Percentiles rank a stretch among this genome's conserved stretches.
Conservation (phyloP, 129 eudicot species). For the Flaveria sonorensis region DNA sequence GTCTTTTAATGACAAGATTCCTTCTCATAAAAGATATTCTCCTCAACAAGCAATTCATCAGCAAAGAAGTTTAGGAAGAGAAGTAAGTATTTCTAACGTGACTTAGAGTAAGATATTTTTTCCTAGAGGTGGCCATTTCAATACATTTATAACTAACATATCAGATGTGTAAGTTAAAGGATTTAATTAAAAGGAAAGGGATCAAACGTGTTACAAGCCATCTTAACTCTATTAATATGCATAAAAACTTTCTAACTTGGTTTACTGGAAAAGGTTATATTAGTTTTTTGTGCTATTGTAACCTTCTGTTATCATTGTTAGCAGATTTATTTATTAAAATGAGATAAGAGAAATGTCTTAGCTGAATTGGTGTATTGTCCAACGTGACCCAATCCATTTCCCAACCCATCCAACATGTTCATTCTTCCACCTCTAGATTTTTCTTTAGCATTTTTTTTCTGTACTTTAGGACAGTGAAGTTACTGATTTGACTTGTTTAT, state of each 20-base stretch:
- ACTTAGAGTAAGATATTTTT: slow-evolving; percentile 8
- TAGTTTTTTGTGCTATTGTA: no score
- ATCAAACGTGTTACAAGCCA: background rate
- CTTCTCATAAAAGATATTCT: slow-evolving; percentile 50
- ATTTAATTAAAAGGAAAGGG: background rate
- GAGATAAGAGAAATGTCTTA: background rate
- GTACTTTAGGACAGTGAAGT: background rate
- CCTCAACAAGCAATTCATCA: slow-evolving; percentile 54
- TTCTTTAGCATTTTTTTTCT: background rate
- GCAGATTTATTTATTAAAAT: no score
- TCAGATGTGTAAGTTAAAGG: background rate
- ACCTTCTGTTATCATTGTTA: no score
- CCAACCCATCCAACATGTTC: background rate
- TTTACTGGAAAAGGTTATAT: background rate
- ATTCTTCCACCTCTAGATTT: background rate
- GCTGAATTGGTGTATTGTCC: background rate
- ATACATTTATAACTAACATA: background rate
- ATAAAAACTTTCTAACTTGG: background rate
- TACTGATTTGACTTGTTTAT: background rate
- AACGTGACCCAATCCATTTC: background rate
- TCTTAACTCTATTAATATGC: background rate
- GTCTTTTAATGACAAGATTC: slow-evolving; percentile 46
- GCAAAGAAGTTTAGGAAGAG: slow-evolving; percentile 48
- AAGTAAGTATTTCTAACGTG: slow-evolving; percentile 41
- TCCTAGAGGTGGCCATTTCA: slow-evolving; percentile 6